A percentile compares a stretch with the other conserved stretches of the same genome.
phyloP scores from a whole-genome alignment of 257 asterid species.

The Jacaranda copaia region DNA sequence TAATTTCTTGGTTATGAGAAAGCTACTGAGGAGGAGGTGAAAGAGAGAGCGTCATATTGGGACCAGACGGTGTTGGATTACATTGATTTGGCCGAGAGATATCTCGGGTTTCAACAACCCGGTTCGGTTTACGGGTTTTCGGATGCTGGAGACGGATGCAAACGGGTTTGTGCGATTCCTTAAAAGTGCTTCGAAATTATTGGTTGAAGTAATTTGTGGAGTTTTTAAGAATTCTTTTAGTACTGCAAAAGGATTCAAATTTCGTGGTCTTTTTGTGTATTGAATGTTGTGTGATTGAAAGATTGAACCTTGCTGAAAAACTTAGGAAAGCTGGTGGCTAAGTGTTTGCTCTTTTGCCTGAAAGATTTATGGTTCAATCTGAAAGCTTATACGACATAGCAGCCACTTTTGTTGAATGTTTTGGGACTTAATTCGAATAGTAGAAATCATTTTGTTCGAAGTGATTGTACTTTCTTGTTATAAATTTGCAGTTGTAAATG shows the following conservation, averaged over 20 bases:
- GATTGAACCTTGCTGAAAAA: neutral
- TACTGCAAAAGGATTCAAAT: neutral
- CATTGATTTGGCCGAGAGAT: slow-evolving; percentile 74
- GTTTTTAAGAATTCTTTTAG: neutral
- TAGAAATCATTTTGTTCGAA: neutral
- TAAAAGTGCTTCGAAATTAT: slow-evolving; percentile 12
- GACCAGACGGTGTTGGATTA: slow-evolving; percentile 82
- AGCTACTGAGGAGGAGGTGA: slow-evolving; percentile 89
- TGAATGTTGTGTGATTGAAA: neutral
- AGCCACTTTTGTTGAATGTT: neutral
- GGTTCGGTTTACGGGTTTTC: slow-evolving; percentile 84
- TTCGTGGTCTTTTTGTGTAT: neutral
- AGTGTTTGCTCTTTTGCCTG: neutral
- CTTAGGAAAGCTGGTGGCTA: neutral
- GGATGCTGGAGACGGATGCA: slow-evolving; percentile 79
- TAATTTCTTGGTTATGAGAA: slow-evolving; percentile 12
- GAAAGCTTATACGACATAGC: neutral
- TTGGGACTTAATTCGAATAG: neutral
- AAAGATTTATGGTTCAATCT: neutral
- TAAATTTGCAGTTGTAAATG: neutral
- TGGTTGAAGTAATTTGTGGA: slow-evolving; percentile 11
- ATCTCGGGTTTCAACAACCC: slow-evolving; percentile 84
- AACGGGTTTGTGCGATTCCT: slow-evolving; percentile 63
- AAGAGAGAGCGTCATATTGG: slow-evolving; percentile 91
- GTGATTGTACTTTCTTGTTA: neutral